phyloP scores from a whole-genome alignment of 2,329 filamentous ascomycete species.

The Parastagonospora nodorum region DNA sequence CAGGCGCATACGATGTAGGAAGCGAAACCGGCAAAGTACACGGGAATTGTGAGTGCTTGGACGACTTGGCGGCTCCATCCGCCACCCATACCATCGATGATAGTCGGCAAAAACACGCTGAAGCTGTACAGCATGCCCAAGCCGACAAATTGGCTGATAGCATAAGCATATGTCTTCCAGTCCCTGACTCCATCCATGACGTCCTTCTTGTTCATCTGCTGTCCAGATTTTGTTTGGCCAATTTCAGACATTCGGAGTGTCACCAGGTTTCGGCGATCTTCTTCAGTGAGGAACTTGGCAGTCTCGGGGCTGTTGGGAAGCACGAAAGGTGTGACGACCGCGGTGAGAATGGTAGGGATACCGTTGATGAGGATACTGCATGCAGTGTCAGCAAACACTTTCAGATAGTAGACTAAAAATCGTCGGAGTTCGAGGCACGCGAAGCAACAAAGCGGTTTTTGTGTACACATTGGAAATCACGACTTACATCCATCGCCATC shows the following conservation, averaged over 20 bases:
- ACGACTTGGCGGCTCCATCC: constrained; percentile 29
- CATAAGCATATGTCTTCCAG: constrained; percentile 40
- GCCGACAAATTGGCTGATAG: constrained; percentile 52
- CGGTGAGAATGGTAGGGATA: constrained; percentile 38
- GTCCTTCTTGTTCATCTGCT: constrained; percentile 52
- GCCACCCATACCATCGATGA: constrained; percentile 33
- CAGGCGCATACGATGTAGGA: constrained; percentile 32
- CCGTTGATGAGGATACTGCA: constrained; percentile 34
- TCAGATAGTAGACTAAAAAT: too few relatives aligned
- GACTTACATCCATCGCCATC: constrained; percentile 33
- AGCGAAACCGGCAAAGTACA: constrained; percentile 32
- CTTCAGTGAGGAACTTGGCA: constrained; percentile 38
- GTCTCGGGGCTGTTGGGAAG: constrained; percentile 55
- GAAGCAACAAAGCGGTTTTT: too few relatives aligned
- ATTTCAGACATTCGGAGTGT: constrained; percentile 46
- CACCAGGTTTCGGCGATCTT: constrained; percentile 28
- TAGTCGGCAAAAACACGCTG: constrained; percentile 35
- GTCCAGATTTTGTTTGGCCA: constrained; percentile 51
- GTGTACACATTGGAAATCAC: neutral
- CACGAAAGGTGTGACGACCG: constrained; percentile 55
- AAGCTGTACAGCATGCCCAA: constrained; percentile 34
- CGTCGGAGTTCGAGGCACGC: too few relatives aligned
- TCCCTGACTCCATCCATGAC: constrained; percentile 54
- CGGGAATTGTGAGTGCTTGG: constrained; percentile 39
- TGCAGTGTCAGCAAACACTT: too few relatives aligned